Evolutionary conservation across 2,329 filamentous ascomycete species (phyloP).

Genomic region (Westerdykella sp.): DNA sequence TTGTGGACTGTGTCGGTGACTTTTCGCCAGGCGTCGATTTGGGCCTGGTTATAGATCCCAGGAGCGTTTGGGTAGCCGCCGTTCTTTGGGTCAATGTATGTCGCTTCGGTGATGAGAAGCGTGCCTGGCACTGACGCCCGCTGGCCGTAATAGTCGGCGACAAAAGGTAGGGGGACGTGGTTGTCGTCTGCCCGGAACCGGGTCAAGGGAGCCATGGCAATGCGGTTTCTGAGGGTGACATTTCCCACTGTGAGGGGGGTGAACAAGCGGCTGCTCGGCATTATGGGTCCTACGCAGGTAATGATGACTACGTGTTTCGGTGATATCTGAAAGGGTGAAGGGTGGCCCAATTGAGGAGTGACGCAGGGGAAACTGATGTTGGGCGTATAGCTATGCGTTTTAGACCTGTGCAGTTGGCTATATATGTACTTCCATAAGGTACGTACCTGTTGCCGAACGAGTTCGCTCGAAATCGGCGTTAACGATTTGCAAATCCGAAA

Average conservation of each 20-base stretch:
- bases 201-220: conserved; percentile 34
- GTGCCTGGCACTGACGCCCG: conserved; percentile 49
- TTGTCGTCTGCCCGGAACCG: conserved; percentile 43
- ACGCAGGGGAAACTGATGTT: too few relatives aligned
- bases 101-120: conserved; percentile 54
- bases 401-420: too few relatives aligned
- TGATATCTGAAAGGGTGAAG: too few relatives aligned
- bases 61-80: conserved; percentile 50
- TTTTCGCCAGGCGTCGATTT: conserved; percentile 52
- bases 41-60: conserved; percentile 48
- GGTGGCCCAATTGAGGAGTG: too few relatives aligned
- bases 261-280: conserved; percentile 29
- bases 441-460: too few relatives aligned
- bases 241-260: conserved; percentile 32
- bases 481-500: too few relatives aligned
- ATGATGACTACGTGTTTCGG: too few relatives aligned
- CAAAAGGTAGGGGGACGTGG: conserved; percentile 41
- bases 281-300: conserved; percentile 6
- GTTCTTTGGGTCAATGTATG: conserved; percentile 44
- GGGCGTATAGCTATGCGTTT: too few relatives aligned
- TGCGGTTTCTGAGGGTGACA: conserved; percentile 28
- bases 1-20: conserved; percentile 58
- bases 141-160: conserved; percentile 50
- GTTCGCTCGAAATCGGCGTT: too few relatives aligned
- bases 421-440: too few relatives aligned